Evolutionary conservation across 441 rosid species (phyloP), one percentile per base, ranked within the genome.

Genomic region (Theobroma grandiflorum): DNA sequence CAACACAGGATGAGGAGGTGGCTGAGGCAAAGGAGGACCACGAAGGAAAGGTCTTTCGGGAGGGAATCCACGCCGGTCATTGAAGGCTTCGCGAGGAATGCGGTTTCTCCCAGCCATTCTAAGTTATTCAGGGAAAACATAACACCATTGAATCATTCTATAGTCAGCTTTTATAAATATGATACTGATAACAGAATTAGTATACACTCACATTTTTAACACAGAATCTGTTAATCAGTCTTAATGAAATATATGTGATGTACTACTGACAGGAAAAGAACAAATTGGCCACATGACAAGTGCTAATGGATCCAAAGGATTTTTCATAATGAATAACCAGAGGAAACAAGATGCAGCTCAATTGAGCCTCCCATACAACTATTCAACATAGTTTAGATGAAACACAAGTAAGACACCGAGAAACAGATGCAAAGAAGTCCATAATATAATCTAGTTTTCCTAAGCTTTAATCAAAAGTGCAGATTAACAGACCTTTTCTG

Each of bases 91-190:
- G 40, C 94, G 95, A 76, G 87, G 88, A 52, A 91, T 82, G 6
- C 98, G 94, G 72, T 91, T 87, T 86, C 99, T 93, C 80, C 97
- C 97, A 15, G 98, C 87, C 99, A 97, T 97, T 80, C 75, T 45
- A 31, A 64, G 76, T 72, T 77, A 75, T 61, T 82, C 91, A 73
- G 82, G 49, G 73, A 76, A 75, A 55, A 74, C 31, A 14, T 6
- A 76, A 65, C 35, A 45, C 37, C 40, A 57, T n/a, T 20, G 10
- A 35, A 76, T 76, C 37, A 50, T 37, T 14, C 20, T 20, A n/a
- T 6, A 11, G 49, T 76, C 62, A 49, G 61, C 37, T 64, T 43
- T 16, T 43, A 33, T 8, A 18, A 52, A 52, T 52, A 18, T 16
- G 66, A 20, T 40, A 57, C 8, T 9, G 2, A 10, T 22, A 7